phyloP scores from a whole-genome alignment of 805 yeast genomes.

The Nakazawaea peltata region DNA sequence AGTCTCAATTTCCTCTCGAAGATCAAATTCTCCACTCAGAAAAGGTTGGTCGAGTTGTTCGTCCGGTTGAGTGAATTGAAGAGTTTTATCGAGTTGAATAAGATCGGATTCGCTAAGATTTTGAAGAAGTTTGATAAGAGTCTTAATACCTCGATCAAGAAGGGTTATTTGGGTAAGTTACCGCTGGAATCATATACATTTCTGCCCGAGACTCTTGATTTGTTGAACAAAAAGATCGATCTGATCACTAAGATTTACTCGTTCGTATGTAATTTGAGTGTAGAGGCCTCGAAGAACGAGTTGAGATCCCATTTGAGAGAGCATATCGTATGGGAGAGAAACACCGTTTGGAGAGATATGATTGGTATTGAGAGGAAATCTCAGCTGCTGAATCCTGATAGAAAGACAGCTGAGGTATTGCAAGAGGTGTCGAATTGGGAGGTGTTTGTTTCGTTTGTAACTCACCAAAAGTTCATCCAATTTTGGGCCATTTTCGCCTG shows the following conservation, averaged over 20 bases:
- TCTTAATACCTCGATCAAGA: constrained; percentile 50
- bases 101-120: constrained; percentile 84
- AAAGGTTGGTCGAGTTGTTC: constrained; percentile 56
- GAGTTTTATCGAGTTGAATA: constrained; percentile 76
- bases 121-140: constrained; percentile 89
- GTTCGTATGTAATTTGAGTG: constrained; percentile 29
- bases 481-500: constrained; percentile 37
- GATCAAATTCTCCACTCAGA: constrained; percentile 54
- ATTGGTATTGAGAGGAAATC: constrained; percentile 82
- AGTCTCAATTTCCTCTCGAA: constrained; percentile 36
- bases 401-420: constrained; percentile 15
- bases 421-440: constrained; percentile 11
- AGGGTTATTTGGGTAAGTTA: constrained; percentile 45
- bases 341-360: constrained; percentile 97
- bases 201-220: constrained; percentile 33
- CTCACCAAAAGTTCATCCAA: constrained; percentile 32
- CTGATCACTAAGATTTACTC: constrained; percentile 29
- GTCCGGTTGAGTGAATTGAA: constrained; percentile 75
- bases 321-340: constrained; percentile 95
- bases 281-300: constrained; percentile 34
- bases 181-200: constrained; percentile 50
- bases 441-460: constrained; percentile 16
- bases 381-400: constrained; percentile 29
- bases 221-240: constrained; percentile 46
- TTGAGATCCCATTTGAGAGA: constrained; percentile 61